Evolutionary conservation across 2,329 filamentous ascomycete species (phyloP).

Genomic region (Beauveria pseudobassiana): DNA sequence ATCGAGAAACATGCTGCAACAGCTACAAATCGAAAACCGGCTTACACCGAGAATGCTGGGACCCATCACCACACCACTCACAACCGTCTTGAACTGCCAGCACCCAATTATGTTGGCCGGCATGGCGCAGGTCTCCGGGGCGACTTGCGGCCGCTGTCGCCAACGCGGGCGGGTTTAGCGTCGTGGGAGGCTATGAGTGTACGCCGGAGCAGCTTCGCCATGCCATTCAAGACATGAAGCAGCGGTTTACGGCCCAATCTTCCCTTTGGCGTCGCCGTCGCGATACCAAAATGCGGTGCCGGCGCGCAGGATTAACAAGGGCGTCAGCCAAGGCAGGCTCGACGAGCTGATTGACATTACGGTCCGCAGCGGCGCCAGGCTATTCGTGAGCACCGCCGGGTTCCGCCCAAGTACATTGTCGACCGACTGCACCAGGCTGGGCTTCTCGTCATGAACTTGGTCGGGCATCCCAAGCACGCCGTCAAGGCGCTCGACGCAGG

Average conservation of each 20-base stretch:
- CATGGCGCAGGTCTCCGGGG: slow-evolving; percentile 82
- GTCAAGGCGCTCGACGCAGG: slow-evolving; percentile 79
- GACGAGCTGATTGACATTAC: slow-evolving; percentile 83
- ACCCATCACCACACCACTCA: slow-evolving; percentile 69
- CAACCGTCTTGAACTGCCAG: slow-evolving; percentile 68
- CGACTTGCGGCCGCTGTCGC: slow-evolving; percentile 77
- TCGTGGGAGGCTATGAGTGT: slow-evolving; percentile 65
- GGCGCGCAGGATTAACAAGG: slow-evolving; percentile 84
- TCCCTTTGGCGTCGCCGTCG: slow-evolving; percentile 86
- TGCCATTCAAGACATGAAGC: slow-evolving; percentile 82
- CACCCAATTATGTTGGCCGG: slow-evolving; percentile 92
- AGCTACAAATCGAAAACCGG: background rate
- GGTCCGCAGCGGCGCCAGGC: slow-evolving; percentile 68
- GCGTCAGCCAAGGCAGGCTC: slow-evolving; percentile 84
- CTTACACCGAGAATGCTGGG: slow-evolving; percentile 25
- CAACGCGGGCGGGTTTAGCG: slow-evolving; percentile 78
- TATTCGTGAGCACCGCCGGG: slow-evolving; percentile 89
- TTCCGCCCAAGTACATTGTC: slow-evolving; percentile 68
- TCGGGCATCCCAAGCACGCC: slow-evolving; percentile 88
- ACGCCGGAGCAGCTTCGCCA: slow-evolving; percentile 65
- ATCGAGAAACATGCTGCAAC: background rate
- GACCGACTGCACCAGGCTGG: slow-evolving; percentile 70
- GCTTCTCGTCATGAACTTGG: slow-evolving; percentile 94
- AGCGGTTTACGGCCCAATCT: slow-evolving; percentile 60
- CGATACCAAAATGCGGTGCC: slow-evolving; percentile 80